Evolutionary conservation across 345 rosid genomes (phyloP).

Genomic region (Hibiscus tridactylites): DNA sequence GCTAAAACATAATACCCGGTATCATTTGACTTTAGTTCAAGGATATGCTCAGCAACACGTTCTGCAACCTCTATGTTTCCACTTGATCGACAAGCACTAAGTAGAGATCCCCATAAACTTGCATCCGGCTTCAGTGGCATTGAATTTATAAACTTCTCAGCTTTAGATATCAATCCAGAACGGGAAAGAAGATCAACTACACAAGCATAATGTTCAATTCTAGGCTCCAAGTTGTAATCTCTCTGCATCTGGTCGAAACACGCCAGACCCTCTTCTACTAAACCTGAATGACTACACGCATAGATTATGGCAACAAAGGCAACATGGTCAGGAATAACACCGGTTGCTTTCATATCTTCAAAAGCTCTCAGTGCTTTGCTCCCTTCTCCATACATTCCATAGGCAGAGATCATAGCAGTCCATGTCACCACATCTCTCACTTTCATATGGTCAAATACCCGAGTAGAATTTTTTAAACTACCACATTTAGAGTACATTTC

Average conservation of each 20-base stretch:
- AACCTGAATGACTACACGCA: constrained; percentile 78
- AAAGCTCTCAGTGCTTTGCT: constrained; percentile 46
- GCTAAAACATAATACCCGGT: constrained; percentile 49
- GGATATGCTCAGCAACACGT: constrained; percentile 30
- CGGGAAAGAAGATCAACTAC: constrained; percentile 49
- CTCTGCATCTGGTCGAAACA: constrained; percentile 44
- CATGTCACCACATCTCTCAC: constrained; percentile 66
- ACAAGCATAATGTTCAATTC: constrained; percentile 46
- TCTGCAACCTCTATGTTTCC: constrained; percentile 36
- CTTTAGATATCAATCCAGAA: constrained; percentile 32
- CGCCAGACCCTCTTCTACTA: constrained; percentile 57
- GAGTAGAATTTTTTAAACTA: constrained; percentile 23
- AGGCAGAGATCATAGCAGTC: constrained; percentile 54
- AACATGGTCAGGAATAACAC: constrained; percentile 44
- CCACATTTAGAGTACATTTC: constrained; percentile 77
- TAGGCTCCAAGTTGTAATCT: constrained; percentile 35
- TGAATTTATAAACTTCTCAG: constrained; percentile 37
- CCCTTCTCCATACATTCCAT: constrained; percentile 63
- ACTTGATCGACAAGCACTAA: constrained; percentile 45
- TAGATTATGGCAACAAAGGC: constrained; percentile 47
- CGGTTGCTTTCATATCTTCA: constrained; percentile 38
- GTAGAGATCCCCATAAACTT: constrained; percentile 53
- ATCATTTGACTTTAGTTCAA: constrained; percentile 37
- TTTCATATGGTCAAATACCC: constrained; percentile 43
- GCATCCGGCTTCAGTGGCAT: constrained; percentile 53